A percentile compares a stretch with the other conserved stretches of the same genome.
Conservation (phyloP, 176 grass and related monocot genomes). For the Triticum timopheevii region DNA sequence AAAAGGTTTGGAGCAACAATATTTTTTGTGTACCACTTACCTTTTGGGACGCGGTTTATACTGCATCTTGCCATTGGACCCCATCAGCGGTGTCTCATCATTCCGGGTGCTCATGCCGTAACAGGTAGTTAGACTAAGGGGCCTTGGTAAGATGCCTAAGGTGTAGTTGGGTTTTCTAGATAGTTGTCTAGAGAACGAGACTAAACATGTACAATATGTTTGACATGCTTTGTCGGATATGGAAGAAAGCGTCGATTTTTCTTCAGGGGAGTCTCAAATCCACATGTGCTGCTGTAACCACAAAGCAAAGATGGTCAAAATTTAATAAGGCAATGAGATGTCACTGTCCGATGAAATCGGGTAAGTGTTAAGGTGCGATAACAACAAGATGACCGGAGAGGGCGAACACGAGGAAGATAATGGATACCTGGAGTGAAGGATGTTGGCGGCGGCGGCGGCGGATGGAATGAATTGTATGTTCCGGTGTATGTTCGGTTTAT, state of each 20-base stretch:
- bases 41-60: slow-evolving; percentile 3
- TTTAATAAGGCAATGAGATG: no score
- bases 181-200: not conserved
- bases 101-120: not conserved
- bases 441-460: no score
- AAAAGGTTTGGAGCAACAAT: not conserved
- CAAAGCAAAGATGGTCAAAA: not conserved
- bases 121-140: not conserved
- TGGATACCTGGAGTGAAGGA: not conserved
- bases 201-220: not conserved
- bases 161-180: not conserved
- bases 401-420: not conserved
- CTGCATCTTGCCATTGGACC: not conserved
- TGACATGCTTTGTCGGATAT: not conserved
- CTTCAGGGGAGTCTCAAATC: not conserved
- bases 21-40: not conserved
- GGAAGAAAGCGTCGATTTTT: not conserved
- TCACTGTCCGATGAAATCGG: not conserved
- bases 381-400: not conserved
- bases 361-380: not conserved
- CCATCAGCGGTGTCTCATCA: not conserved
- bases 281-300: not conserved
- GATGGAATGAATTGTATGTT: not conserved
- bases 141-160: not conserved
- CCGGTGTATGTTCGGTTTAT: not conserved